Conservation (phyloP, 2,329 filamentous ascomycete species). For the Stagonosporopsis chrysanthemi region DNA sequence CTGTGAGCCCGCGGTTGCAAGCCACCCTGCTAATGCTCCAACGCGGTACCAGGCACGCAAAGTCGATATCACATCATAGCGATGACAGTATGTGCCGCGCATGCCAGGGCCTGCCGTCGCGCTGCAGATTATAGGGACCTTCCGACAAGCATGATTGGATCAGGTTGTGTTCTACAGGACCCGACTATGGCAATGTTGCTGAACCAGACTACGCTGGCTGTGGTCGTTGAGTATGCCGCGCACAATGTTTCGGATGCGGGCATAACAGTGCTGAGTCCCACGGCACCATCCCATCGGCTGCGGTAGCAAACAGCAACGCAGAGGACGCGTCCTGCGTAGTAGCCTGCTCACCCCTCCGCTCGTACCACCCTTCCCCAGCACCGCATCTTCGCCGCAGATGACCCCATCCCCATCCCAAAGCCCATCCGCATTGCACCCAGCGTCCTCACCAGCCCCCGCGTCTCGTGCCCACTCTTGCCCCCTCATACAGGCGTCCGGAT, state of each 20-base stretch:
- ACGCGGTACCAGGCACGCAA: slow-evolving; percentile 13
- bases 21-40: slow-evolving; percentile 4
- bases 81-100: slow-evolving; percentile 1
- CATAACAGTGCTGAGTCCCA: background rate
- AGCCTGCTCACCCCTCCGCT: background rate
- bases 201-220: slow-evolving; percentile 7
- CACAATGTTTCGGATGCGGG: slow-evolving; percentile 6
- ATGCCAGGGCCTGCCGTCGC: slow-evolving; percentile 14
- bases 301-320: background rate
- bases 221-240: slow-evolving; percentile 5
- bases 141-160: slow-evolving; percentile 8
- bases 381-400: background rate
- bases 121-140: slow-evolving; percentile 5
- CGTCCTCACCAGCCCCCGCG: background rate
- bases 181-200: background rate
- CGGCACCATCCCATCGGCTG: background rate
- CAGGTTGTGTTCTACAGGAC: slow-evolving; percentile 2
- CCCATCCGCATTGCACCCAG: background rate
- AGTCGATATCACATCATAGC: slow-evolving; percentile 10
- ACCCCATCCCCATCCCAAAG: background rate
- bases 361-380: slow-evolving; percentile 1
- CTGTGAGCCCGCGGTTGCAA: slow-evolving; percentile 1
- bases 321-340: background rate
- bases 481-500: background rate
- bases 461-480: slow-evolving; percentile 9